Evolutionary conservation across 495 filamentous ascomycete species (phyloP), one percentile per base, ranked within the genome.

Genomic region (Apiosordaria backusii): DNA sequence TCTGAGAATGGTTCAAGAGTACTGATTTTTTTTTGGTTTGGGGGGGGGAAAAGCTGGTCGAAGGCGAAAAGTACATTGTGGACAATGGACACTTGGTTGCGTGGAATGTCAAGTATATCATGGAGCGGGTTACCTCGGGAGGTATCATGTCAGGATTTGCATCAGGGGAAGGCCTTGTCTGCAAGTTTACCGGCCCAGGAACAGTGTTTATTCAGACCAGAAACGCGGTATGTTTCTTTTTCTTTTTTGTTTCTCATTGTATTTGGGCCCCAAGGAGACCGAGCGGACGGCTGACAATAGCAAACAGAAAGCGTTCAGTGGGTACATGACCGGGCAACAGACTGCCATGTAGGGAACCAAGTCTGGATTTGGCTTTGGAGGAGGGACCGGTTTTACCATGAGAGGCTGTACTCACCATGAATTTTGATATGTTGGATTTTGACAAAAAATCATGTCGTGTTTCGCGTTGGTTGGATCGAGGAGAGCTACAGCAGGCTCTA

Each of bases 61-160:
- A 90, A 6, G 87, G 87, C 2, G 94, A 98, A 72, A 87, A 87
- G 63, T 99, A 97, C 75, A 90, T 92, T 64, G 87, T 99, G 61
- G 93, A 99, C 71, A 99, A 99, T 71, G 94, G 93, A 10, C 93
- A 99, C 68, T 81, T 99, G 5, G 93, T 99, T 1, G 96, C 95
- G 4, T 99, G 95, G 95, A 97, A 97, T 72, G 94, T 91, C 76
- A 90, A 96, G 67, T 99, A 98, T 72, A 80, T 89, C 13, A 86
- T 98, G 57, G 92, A 97, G 77, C 89, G 96, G 9, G 90, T 93
- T 13, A 87, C 95, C 0, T 92, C 89, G 21, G 95, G 95, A 15
- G 96, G 95, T 24, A 86, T 99, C 55, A 88, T 98, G 5, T 93
- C 90, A 24, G 85, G 86, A 24, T 77, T 96, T 22, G 86, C 87